Percentiles rank a stretch among this genome's conserved stretches.
Conservation (phyloP, 768 basidiomycete genomes). For the Boletus patriciae region DNA sequence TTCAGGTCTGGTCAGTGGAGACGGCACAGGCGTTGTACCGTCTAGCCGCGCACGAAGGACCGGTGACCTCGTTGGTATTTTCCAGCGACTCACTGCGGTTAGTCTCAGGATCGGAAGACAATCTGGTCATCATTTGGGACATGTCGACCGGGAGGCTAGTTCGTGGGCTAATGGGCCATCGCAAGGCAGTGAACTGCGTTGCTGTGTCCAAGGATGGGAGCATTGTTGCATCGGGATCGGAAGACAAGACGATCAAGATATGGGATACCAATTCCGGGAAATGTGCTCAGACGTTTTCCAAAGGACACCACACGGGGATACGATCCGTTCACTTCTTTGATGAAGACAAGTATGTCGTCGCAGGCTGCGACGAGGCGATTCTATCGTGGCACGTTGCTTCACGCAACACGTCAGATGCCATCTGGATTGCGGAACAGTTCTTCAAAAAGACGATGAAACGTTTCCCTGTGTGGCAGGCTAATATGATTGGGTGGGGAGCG, state of each 20-base stretch:
- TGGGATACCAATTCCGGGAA: slow-evolving; percentile 23
- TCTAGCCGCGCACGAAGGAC: slow-evolving; percentile 16
- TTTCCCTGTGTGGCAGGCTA: slow-evolving; percentile 5
- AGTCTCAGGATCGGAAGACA: slow-evolving; percentile 27
- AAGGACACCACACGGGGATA: slow-evolving; percentile 12
- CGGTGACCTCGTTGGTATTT: slow-evolving; percentile 22
- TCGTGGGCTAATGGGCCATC: slow-evolving; percentile 25
- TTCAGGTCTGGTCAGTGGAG: slow-evolving; percentile 27
- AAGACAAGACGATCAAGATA: slow-evolving; percentile 25
- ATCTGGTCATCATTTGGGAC: slow-evolving; percentile 27
- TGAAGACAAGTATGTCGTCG: slow-evolving; percentile 9
- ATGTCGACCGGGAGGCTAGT: slow-evolving; percentile 12
- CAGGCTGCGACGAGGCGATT: slow-evolving; percentile 5
- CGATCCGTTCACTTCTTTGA: slow-evolving; percentile 17
- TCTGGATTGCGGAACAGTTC: slow-evolving; percentile 6
- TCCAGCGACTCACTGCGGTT: slow-evolving; percentile 18
- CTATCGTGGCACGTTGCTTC: slow-evolving; percentile 10
- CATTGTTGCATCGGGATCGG: slow-evolving; percentile 22
- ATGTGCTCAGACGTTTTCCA: slow-evolving; percentile 14
- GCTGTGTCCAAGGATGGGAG: slow-evolving; percentile 21
- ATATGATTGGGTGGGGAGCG: slow-evolving; percentile 2
- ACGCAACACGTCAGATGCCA: neutral
- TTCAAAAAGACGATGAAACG: neutral
- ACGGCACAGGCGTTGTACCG: slow-evolving; percentile 12
- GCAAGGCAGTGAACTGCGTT: slow-evolving; percentile 13